A percentile compares a stretch with the other conserved stretches of the same genome.
Evolutionary conservation across 345 rosid genomes (phyloP).

Genomic region (Ricinus communis): DNA sequence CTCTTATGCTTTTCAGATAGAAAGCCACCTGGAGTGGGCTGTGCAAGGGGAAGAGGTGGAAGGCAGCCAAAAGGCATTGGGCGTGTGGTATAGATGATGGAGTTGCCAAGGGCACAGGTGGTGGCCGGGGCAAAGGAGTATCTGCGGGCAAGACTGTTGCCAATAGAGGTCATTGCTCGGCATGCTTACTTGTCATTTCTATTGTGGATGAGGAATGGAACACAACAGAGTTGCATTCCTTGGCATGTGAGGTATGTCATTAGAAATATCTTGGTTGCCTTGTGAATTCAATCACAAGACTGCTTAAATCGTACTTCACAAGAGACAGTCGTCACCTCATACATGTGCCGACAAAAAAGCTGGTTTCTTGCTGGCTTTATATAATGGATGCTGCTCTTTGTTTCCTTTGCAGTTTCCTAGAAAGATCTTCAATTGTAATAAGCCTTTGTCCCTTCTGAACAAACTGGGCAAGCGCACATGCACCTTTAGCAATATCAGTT

Average conservation of each 20-base stretch:
- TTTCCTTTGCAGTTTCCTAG: background rate
- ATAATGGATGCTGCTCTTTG: background rate
- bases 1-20: slow-evolving; percentile 25
- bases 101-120: slow-evolving; percentile 23
- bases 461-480: background rate
- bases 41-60: slow-evolving; percentile 33
- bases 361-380: background rate
- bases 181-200: background rate
- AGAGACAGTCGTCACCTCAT: background rate
- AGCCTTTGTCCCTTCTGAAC: background rate
- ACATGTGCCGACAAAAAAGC: background rate
- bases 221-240: background rate
- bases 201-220: background rate
- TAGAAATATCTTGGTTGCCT: slow-evolving; percentile 1
- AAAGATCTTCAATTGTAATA: background rate
- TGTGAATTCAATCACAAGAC: background rate
- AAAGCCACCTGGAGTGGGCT: slow-evolving; percentile 36
- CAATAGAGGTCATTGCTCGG: slow-evolving; percentile 26
- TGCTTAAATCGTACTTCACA: background rate
- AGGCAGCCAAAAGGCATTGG: slow-evolving; percentile 20
- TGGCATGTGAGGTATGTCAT: background rate
- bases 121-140: slow-evolving; percentile 24
- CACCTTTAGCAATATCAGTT: background rate
- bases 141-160: slow-evolving; percentile 23
- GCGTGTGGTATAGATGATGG: slow-evolving; percentile 36